Evolutionary conservation across 1,139 yeast genomes (phyloP), one percentile per base, ranked within the genome.

Genomic region (Suzukiozyma palmioleophila): DNA sequence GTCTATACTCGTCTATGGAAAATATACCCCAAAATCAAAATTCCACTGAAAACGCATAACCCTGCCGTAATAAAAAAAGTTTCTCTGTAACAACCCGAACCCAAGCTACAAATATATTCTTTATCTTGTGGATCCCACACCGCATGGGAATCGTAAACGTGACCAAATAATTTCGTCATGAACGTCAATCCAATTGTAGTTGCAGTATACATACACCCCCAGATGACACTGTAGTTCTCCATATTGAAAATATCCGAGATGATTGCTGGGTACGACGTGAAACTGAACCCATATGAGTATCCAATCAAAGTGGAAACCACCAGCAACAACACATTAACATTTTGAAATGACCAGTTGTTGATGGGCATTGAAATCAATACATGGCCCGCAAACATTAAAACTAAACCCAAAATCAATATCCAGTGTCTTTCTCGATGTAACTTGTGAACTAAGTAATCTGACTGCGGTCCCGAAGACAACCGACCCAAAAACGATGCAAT

Each of bases 231-330:
- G 56, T 85, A 86, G 30, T 80, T 74, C 13, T 66, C 69, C 53
- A 87, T 75, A 21, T 90, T 90, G 62, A 86, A 87, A 11, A 79
- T 66, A 49, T 88, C 96, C 1, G 92, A 81, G 24, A 85, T 69
- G 18, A 86, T 77, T 1, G 92, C 84, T 0, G 96, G 96, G 56
- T 79, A 84, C 6, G 88, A 74, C 1, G 96, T 92, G 57, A 84
- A 87, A 39, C 83, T 69, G 38, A 84, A 72, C 1, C 96, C 96
- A 60, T 86, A 88, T n/a, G 88, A 81, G 35, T 74, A 66, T 0
- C 96, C 96, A 39, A 81, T 75, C 5, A 79, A 56, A 26, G 75
- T 61, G 0, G 92, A 82, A n/a, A 82, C 69, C 1, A 74, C 34
- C 54, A 56, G 50, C 8, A 64, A 44, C 26, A 76, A 67, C 37